Conservation (phyloP, 1,284 basidiomycete species). For the Cryptococcus sp. region DNA sequence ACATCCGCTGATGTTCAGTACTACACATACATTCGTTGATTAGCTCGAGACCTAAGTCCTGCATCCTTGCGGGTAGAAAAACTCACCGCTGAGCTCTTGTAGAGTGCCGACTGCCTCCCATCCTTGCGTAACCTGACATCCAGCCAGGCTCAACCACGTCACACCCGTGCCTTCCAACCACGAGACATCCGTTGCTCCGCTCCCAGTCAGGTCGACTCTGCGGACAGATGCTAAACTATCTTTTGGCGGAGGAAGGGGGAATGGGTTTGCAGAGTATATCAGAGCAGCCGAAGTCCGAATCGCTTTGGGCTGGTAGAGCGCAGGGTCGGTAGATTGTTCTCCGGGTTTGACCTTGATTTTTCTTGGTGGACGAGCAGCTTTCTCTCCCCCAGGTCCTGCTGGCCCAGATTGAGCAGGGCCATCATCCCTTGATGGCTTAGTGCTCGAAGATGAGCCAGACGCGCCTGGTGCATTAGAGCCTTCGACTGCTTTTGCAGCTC, state of each 20-base stretch:
- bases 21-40: slow-evolving; percentile 21
- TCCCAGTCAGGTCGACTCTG: slow-evolving; percentile 43
- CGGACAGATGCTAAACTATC: slow-evolving; percentile 33
- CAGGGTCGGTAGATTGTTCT: slow-evolving; percentile 27
- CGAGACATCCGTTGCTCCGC: slow-evolving; percentile 35
- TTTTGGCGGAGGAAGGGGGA: slow-evolving; percentile 34
- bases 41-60: neutral
- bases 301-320: slow-evolving; percentile 44
- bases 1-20: slow-evolving; percentile 45
- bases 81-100: slow-evolving; percentile 22
- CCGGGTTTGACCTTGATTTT: slow-evolving; percentile 3
- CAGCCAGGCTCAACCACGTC: slow-evolving; percentile 45
- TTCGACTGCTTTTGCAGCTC: slow-evolving; percentile 9
- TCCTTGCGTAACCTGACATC: slow-evolving; percentile 35
- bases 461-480: neutral
- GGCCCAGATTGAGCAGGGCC: neutral
- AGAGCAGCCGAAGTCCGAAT: slow-evolving; percentile 41
- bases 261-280: slow-evolving; percentile 35
- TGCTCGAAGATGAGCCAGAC: neutral
- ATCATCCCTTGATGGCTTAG: neutral
- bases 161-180: slow-evolving; percentile 37
- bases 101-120: slow-evolving; percentile 44
- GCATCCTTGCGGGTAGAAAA: neutral
- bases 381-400: too few relatives aligned
- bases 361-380: too few relatives aligned